Percentiles rank a stretch among this genome's conserved stretches.
phyloP scores from a whole-genome alignment of 2,329 filamentous ascomycete species.

The Phyllosticta ampelicida region DNA sequence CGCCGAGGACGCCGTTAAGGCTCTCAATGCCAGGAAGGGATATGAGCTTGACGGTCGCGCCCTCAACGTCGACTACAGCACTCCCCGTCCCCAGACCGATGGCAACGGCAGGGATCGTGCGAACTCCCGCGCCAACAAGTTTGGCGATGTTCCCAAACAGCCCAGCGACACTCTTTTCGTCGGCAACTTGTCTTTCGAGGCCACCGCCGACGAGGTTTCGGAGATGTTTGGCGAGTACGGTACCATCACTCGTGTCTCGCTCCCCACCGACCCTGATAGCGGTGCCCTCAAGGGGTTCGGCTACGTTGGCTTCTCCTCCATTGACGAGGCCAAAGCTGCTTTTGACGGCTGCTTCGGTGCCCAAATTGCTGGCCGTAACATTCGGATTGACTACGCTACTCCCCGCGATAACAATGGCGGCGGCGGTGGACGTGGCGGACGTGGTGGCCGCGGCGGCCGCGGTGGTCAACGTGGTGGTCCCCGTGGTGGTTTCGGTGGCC shows the following conservation, averaged over 20 bases:
- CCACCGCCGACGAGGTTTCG: constrained; percentile 63
- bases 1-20: constrained; percentile 56
- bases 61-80: constrained; percentile 71
- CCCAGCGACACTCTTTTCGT: constrained; percentile 83
- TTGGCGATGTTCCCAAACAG: constrained; percentile 69
- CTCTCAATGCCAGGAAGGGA: constrained; percentile 64
- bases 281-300: constrained; percentile 86
- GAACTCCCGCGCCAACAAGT: constrained; percentile 51
- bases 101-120: constrained; percentile 30
- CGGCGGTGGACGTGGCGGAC: constrained; percentile 34
- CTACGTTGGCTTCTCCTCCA: constrained; percentile 71
- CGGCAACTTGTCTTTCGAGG: constrained; percentile 80
- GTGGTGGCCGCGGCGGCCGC: constrained; percentile 46
- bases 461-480: constrained; percentile 30
- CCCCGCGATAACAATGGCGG: constrained; percentile 51
- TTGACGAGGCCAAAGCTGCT: constrained; percentile 73
- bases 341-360: constrained; percentile 60
- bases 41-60: constrained; percentile 62
- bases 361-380: constrained; percentile 58
- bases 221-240: constrained; percentile 64
- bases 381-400: constrained; percentile 75
- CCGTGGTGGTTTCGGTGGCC: constrained; percentile 24
- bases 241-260: constrained; percentile 65
- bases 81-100: constrained; percentile 47
- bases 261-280: constrained; percentile 78